phyloP scores from a whole-genome alignment of 805 yeast genomes.

The Jamesozyma hellenica region DNA sequence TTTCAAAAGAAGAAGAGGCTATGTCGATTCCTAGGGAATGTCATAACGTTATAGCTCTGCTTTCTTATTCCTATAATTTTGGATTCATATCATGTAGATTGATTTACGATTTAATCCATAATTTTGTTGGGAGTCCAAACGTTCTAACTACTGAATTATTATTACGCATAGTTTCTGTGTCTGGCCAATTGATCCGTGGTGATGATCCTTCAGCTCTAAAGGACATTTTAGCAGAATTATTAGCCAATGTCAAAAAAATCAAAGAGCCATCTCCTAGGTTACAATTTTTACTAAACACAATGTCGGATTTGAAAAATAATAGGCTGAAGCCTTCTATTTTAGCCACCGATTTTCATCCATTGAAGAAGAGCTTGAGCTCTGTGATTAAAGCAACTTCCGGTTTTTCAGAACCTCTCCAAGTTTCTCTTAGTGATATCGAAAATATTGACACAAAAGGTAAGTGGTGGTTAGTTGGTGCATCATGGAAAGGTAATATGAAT shows the following conservation, averaged over 20 bases:
- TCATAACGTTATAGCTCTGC: slow-evolving; percentile 58
- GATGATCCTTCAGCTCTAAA: slow-evolving; percentile 85
- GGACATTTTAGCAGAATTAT: slow-evolving; percentile 46
- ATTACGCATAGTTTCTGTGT: slow-evolving; percentile 56
- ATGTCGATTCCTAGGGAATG: slow-evolving; percentile 35
- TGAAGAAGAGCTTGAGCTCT: slow-evolving; percentile 41
- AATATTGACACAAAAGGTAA: slow-evolving; percentile 75
- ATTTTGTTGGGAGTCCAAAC: slow-evolving; percentile 43
- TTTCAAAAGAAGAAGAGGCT: slow-evolving; percentile 5
- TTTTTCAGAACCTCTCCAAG: slow-evolving; percentile 65
- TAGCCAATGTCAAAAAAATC: slow-evolving; percentile 21
- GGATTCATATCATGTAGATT: slow-evolving; percentile 66
- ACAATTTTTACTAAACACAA: slow-evolving; percentile 73
- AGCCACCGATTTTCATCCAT: slow-evolving; percentile 26
- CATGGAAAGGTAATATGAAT: slow-evolving; percentile 70
- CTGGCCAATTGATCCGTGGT: slow-evolving; percentile 76
- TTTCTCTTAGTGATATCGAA: slow-evolving; percentile 63
- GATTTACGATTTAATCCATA: slow-evolving; percentile 62
- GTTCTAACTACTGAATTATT: slow-evolving; percentile 73
- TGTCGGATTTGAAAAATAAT: slow-evolving; percentile 79
- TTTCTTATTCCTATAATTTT: slow-evolving; percentile 68
- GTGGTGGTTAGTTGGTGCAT: slow-evolving; percentile 99
- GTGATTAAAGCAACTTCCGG: slow-evolving; percentile 33
- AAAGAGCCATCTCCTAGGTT: slow-evolving; percentile 60
- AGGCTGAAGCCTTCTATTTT: slow-evolving; percentile 42